These are phyloP conservation scores for Puya raimondii DNA, from an alignment of 176 grass and related monocot species.

Conservation along the genomic window DNA sequence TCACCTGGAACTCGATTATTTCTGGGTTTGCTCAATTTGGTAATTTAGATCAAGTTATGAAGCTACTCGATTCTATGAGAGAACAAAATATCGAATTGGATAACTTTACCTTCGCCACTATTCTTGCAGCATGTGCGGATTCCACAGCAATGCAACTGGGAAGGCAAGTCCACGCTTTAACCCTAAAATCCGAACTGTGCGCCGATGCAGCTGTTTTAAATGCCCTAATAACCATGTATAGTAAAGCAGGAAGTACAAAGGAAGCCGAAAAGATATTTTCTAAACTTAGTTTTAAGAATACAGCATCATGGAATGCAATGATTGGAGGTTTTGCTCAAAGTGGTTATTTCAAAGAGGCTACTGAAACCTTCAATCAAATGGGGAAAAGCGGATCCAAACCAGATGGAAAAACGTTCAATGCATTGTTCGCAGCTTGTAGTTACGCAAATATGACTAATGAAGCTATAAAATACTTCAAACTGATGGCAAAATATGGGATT, in stretches of 20 bases:
- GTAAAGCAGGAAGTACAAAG: slow-evolving; percentile 12
- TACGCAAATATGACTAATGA: slow-evolving; percentile 15
- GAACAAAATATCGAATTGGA: slow-evolving; percentile 9
- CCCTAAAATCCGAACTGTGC: slow-evolving; percentile 15
- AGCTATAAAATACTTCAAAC: slow-evolving; percentile 9
- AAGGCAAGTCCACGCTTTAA: slow-evolving; percentile 17
- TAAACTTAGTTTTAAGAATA: slow-evolving; percentile 1
- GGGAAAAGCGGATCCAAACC: slow-evolving; percentile 8
- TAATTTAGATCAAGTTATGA: slow-evolving; percentile 7
- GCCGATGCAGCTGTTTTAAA: slow-evolving; percentile 20
- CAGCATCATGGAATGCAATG: slow-evolving; percentile 23
- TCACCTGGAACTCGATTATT: slow-evolving; percentile 27
- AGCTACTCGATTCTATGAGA: slow-evolving; percentile 12
- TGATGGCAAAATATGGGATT: slow-evolving; percentile 17
- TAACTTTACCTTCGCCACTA: slow-evolving; percentile 18
- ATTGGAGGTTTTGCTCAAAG: slow-evolving; percentile 21
- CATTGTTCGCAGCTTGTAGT: slow-evolving; percentile 19
- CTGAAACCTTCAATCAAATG: slow-evolving; percentile 18
- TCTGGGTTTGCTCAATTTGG: slow-evolving; percentile 11
- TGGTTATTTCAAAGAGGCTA: slow-evolving; percentile 16
- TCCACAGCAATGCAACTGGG: slow-evolving; percentile 15
- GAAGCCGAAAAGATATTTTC: slow-evolving; percentile 21
- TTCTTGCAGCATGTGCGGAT: slow-evolving; percentile 19
- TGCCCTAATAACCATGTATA: slow-evolving; percentile 23
- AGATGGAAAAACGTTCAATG: slow-evolving; percentile 14